Conservation (phyloP, 768 basidiomycete species). For the Clathrus columnatus region DNA sequence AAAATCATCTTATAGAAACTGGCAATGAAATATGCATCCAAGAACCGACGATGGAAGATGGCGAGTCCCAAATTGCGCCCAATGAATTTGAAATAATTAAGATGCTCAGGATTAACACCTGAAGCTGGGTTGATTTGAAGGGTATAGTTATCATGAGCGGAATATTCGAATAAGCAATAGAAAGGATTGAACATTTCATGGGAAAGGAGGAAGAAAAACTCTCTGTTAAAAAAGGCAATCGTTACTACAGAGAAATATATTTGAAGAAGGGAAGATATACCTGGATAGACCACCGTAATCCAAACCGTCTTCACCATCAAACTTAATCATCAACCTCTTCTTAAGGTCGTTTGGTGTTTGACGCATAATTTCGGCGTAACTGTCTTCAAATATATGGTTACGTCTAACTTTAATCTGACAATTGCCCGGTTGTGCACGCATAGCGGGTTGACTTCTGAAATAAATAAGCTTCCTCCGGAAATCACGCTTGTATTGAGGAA, state of each 20-base stretch:
- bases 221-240: conserved; percentile 41
- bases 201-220: conserved; percentile 99
- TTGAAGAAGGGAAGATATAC: conserved; percentile 33
- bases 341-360: conserved; percentile 97
- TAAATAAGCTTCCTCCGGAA: conserved; percentile 99
- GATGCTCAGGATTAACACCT: conserved; percentile 95
- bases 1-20: conserved; percentile 99
- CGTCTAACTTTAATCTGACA: conserved; percentile 98
- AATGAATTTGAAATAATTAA: conserved; percentile 99
- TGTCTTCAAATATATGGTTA: conserved; percentile 98
- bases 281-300: conserved; percentile 98
- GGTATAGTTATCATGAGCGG: conserved; percentile 99
- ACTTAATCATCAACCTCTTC: conserved; percentile 99
- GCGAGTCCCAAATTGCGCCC: conserved; percentile 91
- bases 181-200: conserved; percentile 99
- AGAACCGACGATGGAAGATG: conserved; percentile 98
- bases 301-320: conserved; percentile 96
- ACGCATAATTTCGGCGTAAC: conserved; percentile 99
- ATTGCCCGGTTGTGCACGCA: conserved; percentile 96
- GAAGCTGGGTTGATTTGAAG: conserved; percentile 99
- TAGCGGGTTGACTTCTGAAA: conserved; percentile 96
- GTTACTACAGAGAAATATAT: background rate
- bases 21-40: conserved; percentile 99
- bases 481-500: conserved; percentile 99
- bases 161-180: conserved; percentile 99